Evolutionary conservation across 202 grass and related monocot genomes (phyloP).

Genomic region (Schoenoplectus triqueter): DNA sequence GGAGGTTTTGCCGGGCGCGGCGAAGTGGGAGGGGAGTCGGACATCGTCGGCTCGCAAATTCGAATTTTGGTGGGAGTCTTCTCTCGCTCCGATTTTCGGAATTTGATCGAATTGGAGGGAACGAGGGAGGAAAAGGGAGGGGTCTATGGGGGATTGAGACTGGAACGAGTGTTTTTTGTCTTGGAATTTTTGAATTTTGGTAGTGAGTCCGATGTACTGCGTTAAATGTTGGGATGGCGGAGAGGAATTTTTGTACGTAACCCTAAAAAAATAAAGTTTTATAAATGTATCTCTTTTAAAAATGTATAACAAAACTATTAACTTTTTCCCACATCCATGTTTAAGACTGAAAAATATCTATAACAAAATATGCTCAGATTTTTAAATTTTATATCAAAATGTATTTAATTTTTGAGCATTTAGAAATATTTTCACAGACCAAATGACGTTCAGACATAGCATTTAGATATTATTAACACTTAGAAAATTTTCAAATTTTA

Average conservation of each 20-base stretch:
- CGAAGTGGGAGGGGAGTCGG: slow-evolving; percentile 47
- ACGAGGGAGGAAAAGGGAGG: neutral
- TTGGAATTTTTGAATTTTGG: slow-evolving; percentile 27
- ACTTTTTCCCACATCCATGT: too few relatives aligned
- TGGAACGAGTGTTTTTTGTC: slow-evolving; percentile 22
- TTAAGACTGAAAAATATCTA: too few relatives aligned
- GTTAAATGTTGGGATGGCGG: slow-evolving; percentile 5
- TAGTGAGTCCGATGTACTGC: neutral
- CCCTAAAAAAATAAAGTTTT: too few relatives aligned
- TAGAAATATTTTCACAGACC: too few relatives aligned
- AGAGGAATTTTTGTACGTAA: neutral
- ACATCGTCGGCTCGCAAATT: neutral
- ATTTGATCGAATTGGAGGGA: slow-evolving; percentile 31
- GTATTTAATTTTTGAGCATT: too few relatives aligned
- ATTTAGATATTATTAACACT: too few relatives aligned
- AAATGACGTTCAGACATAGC: too few relatives aligned
- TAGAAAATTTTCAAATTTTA: too few relatives aligned
- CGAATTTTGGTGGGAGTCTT: neutral
- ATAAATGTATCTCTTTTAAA: too few relatives aligned
- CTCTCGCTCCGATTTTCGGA: neutral
- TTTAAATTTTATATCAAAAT: too few relatives aligned
- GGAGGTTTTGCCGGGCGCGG: slow-evolving; percentile 39
- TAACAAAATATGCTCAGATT: too few relatives aligned
- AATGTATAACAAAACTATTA: too few relatives aligned
- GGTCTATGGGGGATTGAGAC: neutral